Evolutionary conservation across 805 yeast genomes (phyloP).

Genomic region (Dipodascus albidus): DNA sequence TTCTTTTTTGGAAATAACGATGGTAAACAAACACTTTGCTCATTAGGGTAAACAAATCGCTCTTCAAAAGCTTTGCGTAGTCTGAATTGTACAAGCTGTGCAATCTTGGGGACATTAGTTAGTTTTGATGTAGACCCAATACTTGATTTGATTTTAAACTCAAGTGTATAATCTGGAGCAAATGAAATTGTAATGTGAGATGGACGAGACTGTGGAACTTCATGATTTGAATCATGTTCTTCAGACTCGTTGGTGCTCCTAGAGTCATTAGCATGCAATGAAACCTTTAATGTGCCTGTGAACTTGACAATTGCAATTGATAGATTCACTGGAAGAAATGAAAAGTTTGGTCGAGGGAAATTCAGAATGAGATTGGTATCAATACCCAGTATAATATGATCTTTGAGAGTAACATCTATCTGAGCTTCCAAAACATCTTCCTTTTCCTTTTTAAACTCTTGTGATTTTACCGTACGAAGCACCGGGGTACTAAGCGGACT

Average conservation of each 20-base stretch:
- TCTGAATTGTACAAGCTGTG: slow-evolving; percentile 71
- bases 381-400: slow-evolving; percentile 74
- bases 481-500: neutral
- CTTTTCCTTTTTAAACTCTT: slow-evolving; percentile 37
- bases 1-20: slow-evolving; percentile 60
- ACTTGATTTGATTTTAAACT: slow-evolving; percentile 76
- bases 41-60: slow-evolving; percentile 87
- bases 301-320: slow-evolving; percentile 84
- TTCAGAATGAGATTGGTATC: slow-evolving; percentile 71
- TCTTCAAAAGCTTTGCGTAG: slow-evolving; percentile 85
- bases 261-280: slow-evolving; percentile 20
- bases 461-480: neutral
- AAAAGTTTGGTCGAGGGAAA: slow-evolving; percentile 74
- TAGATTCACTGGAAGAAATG: slow-evolving; percentile 74
- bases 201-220: slow-evolving; percentile 1
- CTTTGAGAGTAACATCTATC: slow-evolving; percentile 82
- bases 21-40: slow-evolving; percentile 75
- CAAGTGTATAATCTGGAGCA: slow-evolving; percentile 81
- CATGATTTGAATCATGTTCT: slow-evolving; percentile 22
- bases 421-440: slow-evolving; percentile 59
- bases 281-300: slow-evolving; percentile 79
- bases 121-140: slow-evolving; percentile 89
- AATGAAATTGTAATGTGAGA: slow-evolving; percentile 83
- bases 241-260: slow-evolving; percentile 20
- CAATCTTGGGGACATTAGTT: slow-evolving; percentile 86